These are phyloP conservation scores for Phytopythium sindhum DNA, from an alignment of 352 stramenopile genomes.

Conservation along the genomic window DNA sequence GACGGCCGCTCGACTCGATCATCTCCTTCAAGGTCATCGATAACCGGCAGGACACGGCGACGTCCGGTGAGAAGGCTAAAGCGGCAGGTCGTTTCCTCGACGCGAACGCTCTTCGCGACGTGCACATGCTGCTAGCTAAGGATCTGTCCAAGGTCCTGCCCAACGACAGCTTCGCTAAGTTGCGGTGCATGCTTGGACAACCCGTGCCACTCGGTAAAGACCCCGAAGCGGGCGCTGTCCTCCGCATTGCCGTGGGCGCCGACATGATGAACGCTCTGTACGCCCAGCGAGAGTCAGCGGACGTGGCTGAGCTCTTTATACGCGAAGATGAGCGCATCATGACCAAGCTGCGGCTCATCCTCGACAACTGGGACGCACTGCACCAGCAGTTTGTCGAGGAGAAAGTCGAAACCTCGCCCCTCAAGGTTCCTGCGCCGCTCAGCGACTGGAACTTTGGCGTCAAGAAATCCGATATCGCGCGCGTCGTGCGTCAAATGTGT, in stretches of 20 bases:
- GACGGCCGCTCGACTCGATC: conserved; percentile 66
- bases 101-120: conserved; percentile 43
- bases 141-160: conserved; percentile 57
- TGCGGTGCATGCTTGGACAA: conserved; percentile 73
- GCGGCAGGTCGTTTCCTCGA: conserved; percentile 24
- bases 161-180: conserved; percentile 40
- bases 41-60: conserved; percentile 6
- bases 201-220: conserved; percentile 76
- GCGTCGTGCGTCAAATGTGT: conserved; percentile 60
- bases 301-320: conserved; percentile 38
- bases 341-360: conserved; percentile 65
- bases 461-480: conserved; percentile 58
- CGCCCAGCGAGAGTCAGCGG: conserved; percentile 27
- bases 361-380: conserved; percentile 64
- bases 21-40: conserved; percentile 78
- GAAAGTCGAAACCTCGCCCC: conserved; percentile 23
- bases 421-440: conserved; percentile 50
- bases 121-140: conserved; percentile 71
- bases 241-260: conserved; percentile 84
- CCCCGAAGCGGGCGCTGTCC: conserved; percentile 31
- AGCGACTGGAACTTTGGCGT: conserved; percentile 75
- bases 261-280: conserved; percentile 84
- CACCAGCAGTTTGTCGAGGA: conserved; percentile 62
- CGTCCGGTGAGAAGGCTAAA: not conserved
- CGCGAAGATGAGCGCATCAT: conserved; percentile 55